phyloP scores from a whole-genome alignment of 768 basidiomycete genomes.

The Tylopilus intermedius region DNA sequence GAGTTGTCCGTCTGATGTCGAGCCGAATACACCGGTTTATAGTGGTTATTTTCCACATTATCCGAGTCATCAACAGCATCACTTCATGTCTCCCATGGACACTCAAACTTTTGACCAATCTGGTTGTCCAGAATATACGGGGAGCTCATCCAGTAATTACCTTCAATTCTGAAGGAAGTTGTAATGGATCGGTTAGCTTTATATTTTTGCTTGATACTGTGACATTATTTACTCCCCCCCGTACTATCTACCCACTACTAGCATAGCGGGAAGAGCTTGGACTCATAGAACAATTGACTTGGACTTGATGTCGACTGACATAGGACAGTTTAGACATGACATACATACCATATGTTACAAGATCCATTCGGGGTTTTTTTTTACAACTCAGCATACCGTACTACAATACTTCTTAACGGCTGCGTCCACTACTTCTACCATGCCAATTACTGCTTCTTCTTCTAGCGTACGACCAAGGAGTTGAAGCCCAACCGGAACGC shows the following conservation, averaged over 20 bases:
- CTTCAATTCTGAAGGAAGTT: background rate
- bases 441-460: conserved; percentile 49
- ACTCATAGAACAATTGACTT: no score
- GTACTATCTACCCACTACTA: background rate
- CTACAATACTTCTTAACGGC: conserved; percentile 28
- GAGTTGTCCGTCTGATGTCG: background rate
- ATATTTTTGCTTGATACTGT: no score
- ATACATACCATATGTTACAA: no score
- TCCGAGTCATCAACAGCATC: background rate
- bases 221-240: background rate
- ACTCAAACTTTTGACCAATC: background rate
- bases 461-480: conserved; percentile 44
- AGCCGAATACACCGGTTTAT: background rate
- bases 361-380: no score
- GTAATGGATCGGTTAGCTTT: background rate
- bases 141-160: background rate
- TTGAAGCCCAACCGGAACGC: conserved; percentile 46
- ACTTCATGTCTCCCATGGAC: background rate
- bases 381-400: background rate
- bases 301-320: no score
- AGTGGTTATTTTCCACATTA: background rate
- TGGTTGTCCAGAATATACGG: background rate
- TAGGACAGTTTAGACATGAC: no score
- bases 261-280: no score
- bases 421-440: conserved; percentile 41